These are phyloP conservation scores for Didymellaceae sp. DNA, from an alignment of 2,329 filamentous ascomycete species.

Conservation along the genomic window DNA sequence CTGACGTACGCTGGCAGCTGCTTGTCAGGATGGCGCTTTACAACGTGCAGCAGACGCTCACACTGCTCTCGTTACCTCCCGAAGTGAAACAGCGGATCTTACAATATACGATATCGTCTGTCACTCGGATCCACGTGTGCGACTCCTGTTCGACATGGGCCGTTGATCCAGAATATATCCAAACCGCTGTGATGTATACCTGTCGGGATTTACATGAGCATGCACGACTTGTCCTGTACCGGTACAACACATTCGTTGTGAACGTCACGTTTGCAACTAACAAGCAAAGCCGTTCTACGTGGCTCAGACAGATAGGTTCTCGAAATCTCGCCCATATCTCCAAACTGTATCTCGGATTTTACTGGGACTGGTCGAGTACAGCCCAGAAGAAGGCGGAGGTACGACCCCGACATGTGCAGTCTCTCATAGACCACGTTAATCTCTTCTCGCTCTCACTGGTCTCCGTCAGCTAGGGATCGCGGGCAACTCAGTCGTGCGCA, in stretches of 20 bases:
- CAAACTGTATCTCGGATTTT: neutral
- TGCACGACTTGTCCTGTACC: neutral
- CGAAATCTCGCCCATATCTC: neutral
- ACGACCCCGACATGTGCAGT: too few species aligned
- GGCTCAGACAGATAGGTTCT: neutral
- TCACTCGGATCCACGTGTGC: neutral
- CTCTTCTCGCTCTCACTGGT: neutral
- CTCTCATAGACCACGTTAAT: too few species aligned
- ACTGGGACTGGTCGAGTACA: neutral
- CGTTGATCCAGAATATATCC: neutral
- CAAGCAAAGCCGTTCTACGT: too few species aligned
- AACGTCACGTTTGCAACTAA: too few species aligned
- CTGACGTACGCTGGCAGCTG: too few species aligned
- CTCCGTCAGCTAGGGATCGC: neutral
- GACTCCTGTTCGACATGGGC: too few species aligned
- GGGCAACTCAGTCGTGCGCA: neutral
- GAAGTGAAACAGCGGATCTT: neutral
- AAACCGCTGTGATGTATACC: neutral
- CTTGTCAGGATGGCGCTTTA: neutral
- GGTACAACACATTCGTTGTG: neutral
- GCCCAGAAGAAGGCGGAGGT: too few species aligned
- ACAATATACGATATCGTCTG: neutral
- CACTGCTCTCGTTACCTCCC: neutral
- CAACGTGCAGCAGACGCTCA: neutral
- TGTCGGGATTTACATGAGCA: neutral